A percentile compares a stretch with the other conserved stretches of the same genome.
phyloP scores from a whole-genome alignment of 805 yeast species.

The Hanseniaspora hatyaiensis region DNA sequence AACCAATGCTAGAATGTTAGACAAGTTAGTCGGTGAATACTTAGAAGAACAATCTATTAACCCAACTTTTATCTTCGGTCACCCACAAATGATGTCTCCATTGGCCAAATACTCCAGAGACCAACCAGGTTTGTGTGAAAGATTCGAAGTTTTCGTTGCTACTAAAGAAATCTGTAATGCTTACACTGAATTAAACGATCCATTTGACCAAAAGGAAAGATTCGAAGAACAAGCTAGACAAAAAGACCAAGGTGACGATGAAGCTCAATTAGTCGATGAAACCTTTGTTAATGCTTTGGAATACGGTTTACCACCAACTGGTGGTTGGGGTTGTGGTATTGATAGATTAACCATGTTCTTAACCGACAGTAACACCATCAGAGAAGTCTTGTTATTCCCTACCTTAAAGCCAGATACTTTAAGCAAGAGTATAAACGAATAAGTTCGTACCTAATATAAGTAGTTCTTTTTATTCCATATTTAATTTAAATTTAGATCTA shows the following conservation, averaged over 20 bases:
- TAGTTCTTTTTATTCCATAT: not conserved
- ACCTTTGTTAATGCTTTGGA: slow-evolving; percentile 95
- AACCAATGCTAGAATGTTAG: slow-evolving; percentile 97
- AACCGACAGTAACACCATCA: slow-evolving; percentile 89
- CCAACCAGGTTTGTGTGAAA: slow-evolving; percentile 89
- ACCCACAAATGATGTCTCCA: slow-evolving; percentile 99
- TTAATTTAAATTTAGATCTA: not conserved
- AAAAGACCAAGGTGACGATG: slow-evolving; percentile 98
- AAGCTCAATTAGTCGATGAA: slow-evolving; percentile 93
- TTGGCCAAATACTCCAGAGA: slow-evolving; percentile 91
- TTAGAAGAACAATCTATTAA: slow-evolving; percentile 87
- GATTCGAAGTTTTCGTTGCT: slow-evolving; percentile 96
- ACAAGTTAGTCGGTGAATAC: slow-evolving; percentile 84
- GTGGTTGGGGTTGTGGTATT: slow-evolving; percentile 99
- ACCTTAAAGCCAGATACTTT: slow-evolving; percentile 85
- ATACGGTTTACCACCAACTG: slow-evolving; percentile 98
- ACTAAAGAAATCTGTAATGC: slow-evolving; percentile 98
- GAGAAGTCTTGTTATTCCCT: slow-evolving; percentile 97
- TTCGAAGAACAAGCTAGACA: slow-evolving; percentile 98
- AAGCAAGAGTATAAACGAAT: slow-evolving; percentile 28
- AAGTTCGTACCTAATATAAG: not conserved
- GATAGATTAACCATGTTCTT: slow-evolving; percentile 97
- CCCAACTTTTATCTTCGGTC: slow-evolving; percentile 97
- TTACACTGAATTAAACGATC: slow-evolving; percentile 97
- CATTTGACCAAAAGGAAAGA: slow-evolving; percentile 93